Evolutionary conservation across 306 rosid species (phyloP).

Genomic region (Quercus variabilis): DNA sequence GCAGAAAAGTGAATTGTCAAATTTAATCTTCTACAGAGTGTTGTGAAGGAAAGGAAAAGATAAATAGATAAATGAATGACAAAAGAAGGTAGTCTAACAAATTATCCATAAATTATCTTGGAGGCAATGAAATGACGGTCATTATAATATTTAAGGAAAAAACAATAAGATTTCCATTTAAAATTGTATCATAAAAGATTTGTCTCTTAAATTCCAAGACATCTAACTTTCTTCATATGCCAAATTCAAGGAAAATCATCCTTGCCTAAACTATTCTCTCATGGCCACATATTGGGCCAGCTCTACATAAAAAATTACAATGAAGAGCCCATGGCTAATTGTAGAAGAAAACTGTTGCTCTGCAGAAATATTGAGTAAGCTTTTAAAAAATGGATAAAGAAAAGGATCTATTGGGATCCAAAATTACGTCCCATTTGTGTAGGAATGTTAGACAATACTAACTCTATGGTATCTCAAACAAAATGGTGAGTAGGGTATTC

Average conservation of each 20-base stretch:
- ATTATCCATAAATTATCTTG: background rate
- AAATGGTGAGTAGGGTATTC: conserved; percentile 76
- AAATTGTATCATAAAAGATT: background rate
- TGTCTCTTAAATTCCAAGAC: background rate
- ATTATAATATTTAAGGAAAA: too few relatives aligned
- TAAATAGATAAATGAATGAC: too few relatives aligned
- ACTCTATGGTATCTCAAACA: conserved; percentile 48
- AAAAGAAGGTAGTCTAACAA: background rate
- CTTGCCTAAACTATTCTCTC: conserved; percentile 34
- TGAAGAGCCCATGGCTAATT: conserved; percentile 18
- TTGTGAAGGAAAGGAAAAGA: background rate
- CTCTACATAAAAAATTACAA: conserved; percentile 44
- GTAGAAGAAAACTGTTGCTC: conserved; percentile 29
- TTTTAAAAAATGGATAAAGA: conserved; percentile 24
- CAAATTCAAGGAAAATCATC: conserved; percentile 15
- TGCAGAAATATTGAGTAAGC: conserved; percentile 20
- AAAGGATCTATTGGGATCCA: conserved; percentile 31
- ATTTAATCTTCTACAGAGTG: background rate
- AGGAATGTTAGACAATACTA: conserved; percentile 21
- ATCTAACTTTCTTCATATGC: background rate
- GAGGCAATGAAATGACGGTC: background rate
- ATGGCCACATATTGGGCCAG: conserved; percentile 36
- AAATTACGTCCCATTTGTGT: conserved; percentile 32
- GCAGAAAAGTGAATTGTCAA: background rate
- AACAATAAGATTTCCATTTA: background rate